Evolutionary conservation across 2,329 filamentous ascomycete genomes (phyloP), one percentile per base, ranked within the genome.

Genomic region (Scedosporium minutisporum): DNA sequence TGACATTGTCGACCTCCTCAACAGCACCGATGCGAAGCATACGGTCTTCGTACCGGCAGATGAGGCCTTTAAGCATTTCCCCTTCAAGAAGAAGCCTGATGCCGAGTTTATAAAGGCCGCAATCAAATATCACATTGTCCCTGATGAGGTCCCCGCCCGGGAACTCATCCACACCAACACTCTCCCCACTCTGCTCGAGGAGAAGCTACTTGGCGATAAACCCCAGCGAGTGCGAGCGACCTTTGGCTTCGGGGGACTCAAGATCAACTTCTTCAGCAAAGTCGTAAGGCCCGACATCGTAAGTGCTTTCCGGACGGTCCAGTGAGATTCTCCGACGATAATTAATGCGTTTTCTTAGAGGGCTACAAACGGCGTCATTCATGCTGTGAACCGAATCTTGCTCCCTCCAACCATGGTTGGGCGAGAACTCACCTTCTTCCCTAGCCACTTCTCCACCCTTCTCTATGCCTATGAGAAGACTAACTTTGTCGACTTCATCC

Each of bases 41-140:
- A 96, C 93, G 0, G 75, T 95, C 60, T 96, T 96, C 69, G 89
- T 90, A 1, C 93, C 93, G 0, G 86, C 84, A 1, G 85, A 96
- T 71, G 77, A 80, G 59, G 91, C 91, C 0, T 93, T 97, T 68
- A 84, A 88, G 65, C 77, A 82, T 67, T 74, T 86, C 25, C 82
- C 81, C 2, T 69, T 79, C 21, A 71, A 79, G 72, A 72, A 79
- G 65, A 86, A 90, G 75, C 87, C 87, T 4, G 81, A 82, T 63
- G 87, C 91, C 73, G 87, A 93, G 68, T 75, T 87, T 57, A 72
- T 96, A 65, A 84, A 90, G 76, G 79, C 81, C 61, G 71, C 93
- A 5, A 75, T 96, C 1, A 75, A 82, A 57, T 96, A 97, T 74
- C 92, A 96, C 68, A 76, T 96, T 65, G 83, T 85, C 0, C 76